Percentiles rank a stretch among this genome's conserved stretches.
These are phyloP conservation scores for Biscogniauxia sp. DNA, from an alignment of 2,329 filamentous ascomycete species.

Conservation along the genomic window DNA sequence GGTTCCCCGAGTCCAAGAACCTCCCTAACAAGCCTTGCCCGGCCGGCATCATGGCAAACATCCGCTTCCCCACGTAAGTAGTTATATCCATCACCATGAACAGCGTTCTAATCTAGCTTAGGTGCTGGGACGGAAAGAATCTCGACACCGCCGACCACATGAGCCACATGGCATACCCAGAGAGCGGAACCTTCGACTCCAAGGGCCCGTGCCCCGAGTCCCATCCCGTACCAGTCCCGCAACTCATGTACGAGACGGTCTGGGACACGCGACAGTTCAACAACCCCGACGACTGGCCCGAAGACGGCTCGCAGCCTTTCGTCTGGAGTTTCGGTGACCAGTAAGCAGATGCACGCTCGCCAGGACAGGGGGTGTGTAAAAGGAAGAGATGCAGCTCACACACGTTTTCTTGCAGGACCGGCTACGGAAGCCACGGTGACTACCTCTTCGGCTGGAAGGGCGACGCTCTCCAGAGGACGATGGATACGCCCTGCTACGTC, in stretches of 20 bases:
- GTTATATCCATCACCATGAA: slow-evolving; percentile 9
- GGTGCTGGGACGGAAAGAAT: slow-evolving; percentile 47
- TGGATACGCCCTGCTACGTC: slow-evolving; percentile 34
- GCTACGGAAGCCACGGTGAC: slow-evolving; percentile 36
- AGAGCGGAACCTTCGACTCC: slow-evolving; percentile 34
- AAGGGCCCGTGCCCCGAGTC: slow-evolving; percentile 36
- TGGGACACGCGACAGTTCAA: slow-evolving; percentile 39
- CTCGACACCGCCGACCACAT: slow-evolving; percentile 42
- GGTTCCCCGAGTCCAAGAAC: slow-evolving; percentile 37
- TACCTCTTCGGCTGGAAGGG: slow-evolving; percentile 44
- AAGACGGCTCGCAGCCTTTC: slow-evolving; percentile 37
- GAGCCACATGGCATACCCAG: slow-evolving; percentile 42
- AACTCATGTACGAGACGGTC: slow-evolving; percentile 39
- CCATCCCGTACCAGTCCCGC: slow-evolving; percentile 39
- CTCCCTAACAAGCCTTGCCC: slow-evolving; percentile 39
- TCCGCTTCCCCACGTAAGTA: slow-evolving; percentile 48
- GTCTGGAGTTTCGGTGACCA: slow-evolving; percentile 32
- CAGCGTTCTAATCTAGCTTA: slow-evolving; percentile 35
- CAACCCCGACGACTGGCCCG: slow-evolving; percentile 36
- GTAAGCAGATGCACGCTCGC: slow-evolving; percentile 10
- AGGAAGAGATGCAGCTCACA: background rate
- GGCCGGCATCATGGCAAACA: slow-evolving; percentile 43
- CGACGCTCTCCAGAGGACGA: slow-evolving; percentile 32
- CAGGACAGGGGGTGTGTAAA: background rate
- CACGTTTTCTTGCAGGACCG: slow-evolving; percentile 22